Conservation (phyloP, 2,329 filamentous ascomycete genomes). For the Exophiala viscosa region DNA sequence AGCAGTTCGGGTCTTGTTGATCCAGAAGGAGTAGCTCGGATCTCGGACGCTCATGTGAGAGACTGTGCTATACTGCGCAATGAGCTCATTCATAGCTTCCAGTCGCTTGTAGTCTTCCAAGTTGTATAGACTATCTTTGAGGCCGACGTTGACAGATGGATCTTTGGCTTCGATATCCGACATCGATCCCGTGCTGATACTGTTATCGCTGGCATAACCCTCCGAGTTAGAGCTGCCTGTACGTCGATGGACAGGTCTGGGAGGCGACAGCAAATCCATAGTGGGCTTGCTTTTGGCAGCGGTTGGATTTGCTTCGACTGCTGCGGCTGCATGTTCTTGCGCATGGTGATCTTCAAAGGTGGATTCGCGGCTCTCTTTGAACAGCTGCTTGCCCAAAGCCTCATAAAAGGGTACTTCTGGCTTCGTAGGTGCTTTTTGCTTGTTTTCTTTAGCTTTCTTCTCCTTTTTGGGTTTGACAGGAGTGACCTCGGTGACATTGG, state of each 20-base stretch:
- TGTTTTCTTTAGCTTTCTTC: constrained; percentile 7
- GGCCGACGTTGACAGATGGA: neutral
- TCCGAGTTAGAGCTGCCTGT: neutral
- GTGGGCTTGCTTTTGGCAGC: neutral
- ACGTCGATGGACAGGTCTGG: neutral
- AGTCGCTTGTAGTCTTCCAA: constrained; percentile 34
- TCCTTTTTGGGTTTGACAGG: constrained; percentile 1
- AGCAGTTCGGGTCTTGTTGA: constrained; percentile 34
- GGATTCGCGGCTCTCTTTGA: neutral
- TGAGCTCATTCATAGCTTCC: constrained; percentile 32
- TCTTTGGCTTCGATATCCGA: constrained; percentile 4
- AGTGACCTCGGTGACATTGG: neutral
- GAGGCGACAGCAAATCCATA: neutral
- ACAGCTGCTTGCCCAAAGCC: constrained; percentile 2
- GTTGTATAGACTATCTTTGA: constrained; percentile 26
- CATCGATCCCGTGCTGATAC: constrained; percentile 6
- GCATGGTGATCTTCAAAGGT: no score
- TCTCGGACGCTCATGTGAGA: constrained; percentile 45
- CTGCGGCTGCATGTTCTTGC: neutral
- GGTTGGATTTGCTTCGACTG: neutral
- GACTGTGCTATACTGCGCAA: constrained; percentile 35
- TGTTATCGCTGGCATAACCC: constrained; percentile 1
- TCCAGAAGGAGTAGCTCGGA: constrained; percentile 39
- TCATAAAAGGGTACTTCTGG: constrained; percentile 9
- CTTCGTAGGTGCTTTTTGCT: neutral